Conservation (phyloP, 2,329 filamentous ascomycete species). For the Cadophora luteo-olivacea region DNA sequence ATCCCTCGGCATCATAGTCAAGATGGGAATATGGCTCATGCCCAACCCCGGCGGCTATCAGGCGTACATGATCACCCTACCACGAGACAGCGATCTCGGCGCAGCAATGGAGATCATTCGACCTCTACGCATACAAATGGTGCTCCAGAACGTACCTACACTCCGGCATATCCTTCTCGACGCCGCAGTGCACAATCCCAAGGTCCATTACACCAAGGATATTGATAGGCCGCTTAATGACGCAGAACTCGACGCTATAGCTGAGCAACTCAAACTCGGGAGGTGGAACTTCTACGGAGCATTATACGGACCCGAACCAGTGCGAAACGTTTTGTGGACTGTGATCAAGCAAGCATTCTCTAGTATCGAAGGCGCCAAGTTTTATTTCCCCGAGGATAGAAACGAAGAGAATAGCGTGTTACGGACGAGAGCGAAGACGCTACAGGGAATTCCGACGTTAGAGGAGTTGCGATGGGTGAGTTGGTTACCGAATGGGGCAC, state of each 20-base stretch:
- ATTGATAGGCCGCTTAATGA: conserved; percentile 47
- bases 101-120: conserved; percentile 53
- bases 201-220: conserved; percentile 42
- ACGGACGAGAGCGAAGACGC: conserved; percentile 42
- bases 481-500: conserved; percentile 59
- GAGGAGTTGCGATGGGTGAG: conserved; percentile 51
- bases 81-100: conserved; percentile 41
- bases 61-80: conserved; percentile 52
- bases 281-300: conserved; percentile 57
- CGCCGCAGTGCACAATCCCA: conserved; percentile 47
- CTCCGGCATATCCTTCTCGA: conserved; percentile 43
- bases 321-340: conserved; percentile 45
- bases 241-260: conserved; percentile 49
- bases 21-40: conserved; percentile 61
- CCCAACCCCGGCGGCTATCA: conserved; percentile 57
- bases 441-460: conserved; percentile 41
- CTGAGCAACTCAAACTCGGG: conserved; percentile 50
- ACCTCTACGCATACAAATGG: conserved; percentile 44
- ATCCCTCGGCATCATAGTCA: conserved; percentile 59
- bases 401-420: conserved; percentile 38
- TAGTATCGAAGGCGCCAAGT: conserved; percentile 43
- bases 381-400: conserved; percentile 42
- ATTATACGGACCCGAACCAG: conserved; percentile 45
- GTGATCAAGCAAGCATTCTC: conserved; percentile 41
- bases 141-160: conserved; percentile 49